Evolutionary conservation across 1,284 basidiomycete genomes (phyloP).

Genomic region (Fistulina hepatica): DNA sequence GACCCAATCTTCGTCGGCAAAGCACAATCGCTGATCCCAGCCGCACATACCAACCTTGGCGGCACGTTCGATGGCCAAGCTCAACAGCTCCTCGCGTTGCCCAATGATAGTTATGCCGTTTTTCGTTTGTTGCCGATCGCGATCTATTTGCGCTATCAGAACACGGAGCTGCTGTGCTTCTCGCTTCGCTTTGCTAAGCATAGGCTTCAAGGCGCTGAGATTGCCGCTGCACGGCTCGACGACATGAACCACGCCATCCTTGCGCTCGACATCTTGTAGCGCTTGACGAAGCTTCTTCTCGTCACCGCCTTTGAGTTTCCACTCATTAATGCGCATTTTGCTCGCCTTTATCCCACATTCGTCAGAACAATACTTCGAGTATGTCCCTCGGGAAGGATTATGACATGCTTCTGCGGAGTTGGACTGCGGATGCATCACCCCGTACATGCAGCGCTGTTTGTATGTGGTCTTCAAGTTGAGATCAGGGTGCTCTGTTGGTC

Average conservation of each 20-base stretch:
- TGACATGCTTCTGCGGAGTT: conserved; percentile 57
- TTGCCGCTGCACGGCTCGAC: conserved; percentile 16
- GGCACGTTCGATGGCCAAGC: conserved; percentile 51
- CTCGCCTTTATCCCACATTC: conserved; percentile 65
- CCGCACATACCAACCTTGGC: conserved; percentile 58
- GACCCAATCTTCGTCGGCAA: conserved; percentile 63
- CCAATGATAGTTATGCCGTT: conserved; percentile 52
- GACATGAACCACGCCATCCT: conserved; percentile 49
- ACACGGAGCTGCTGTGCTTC: conserved; percentile 41
- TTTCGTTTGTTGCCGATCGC: conserved; percentile 50
- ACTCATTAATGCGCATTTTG: conserved; percentile 48
- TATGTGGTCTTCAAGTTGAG: conserved; percentile 62
- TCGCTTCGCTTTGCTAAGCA: conserved; percentile 35
- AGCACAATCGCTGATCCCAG: conserved; percentile 75
- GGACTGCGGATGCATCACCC: conserved; percentile 49
- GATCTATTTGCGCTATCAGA: conserved; percentile 43
- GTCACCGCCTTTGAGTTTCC: conserved; percentile 48
- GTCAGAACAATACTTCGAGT: conserved; percentile 80
- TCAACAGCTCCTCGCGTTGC: conserved; percentile 57
- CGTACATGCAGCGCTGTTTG: conserved; percentile 62
- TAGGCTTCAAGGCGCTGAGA: conserved; percentile 28
- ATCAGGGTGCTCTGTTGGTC: conserved; percentile 44
- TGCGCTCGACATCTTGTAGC: conserved; percentile 52
- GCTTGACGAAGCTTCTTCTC: conserved; percentile 56
- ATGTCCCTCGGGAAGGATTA: conserved; percentile 62